Evolutionary conservation across 2,329 filamentous ascomycete genomes (phyloP).

Genomic region (Pseudogymnoascus sp.): DNA sequence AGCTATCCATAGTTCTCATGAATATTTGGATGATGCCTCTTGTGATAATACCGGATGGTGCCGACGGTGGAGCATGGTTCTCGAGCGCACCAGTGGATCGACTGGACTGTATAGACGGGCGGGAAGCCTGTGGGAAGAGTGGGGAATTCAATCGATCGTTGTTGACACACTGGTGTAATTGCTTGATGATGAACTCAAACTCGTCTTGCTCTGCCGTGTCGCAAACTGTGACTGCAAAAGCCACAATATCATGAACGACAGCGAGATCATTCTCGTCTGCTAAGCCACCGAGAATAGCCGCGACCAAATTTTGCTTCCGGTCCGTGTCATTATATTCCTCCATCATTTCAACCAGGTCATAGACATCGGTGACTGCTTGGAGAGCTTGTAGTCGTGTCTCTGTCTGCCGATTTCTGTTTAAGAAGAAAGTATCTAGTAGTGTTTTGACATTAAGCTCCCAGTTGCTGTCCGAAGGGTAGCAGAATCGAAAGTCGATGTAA

Average conservation of each 20-base stretch:
- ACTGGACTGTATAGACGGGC: slow-evolving; percentile 11
- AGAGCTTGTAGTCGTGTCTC: slow-evolving; percentile 56
- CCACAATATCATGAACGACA: slow-evolving; percentile 57
- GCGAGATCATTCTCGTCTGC: slow-evolving; percentile 54
- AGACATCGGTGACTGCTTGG: slow-evolving; percentile 45
- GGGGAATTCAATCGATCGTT: slow-evolving; percentile 39
- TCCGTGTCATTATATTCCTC: slow-evolving; percentile 51
- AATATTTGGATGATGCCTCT: slow-evolving; percentile 69
- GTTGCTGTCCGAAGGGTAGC: slow-evolving; percentile 60
- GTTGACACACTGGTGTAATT: slow-evolving; percentile 42
- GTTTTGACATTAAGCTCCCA: slow-evolving; percentile 59
- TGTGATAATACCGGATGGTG: slow-evolving; percentile 62
- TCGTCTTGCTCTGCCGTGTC: slow-evolving; percentile 49
- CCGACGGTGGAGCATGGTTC: slow-evolving; percentile 26
- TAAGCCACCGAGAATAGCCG: slow-evolving; percentile 53
- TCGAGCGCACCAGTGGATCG: neutral
- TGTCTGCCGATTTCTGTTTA: slow-evolving; percentile 51
- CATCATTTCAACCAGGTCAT: slow-evolving; percentile 39
- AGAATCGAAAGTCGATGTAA: slow-evolving; percentile 60
- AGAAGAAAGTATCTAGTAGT: slow-evolving; percentile 56
- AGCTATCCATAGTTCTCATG: slow-evolving; percentile 59
- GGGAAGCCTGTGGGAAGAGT: slow-evolving; percentile 23
- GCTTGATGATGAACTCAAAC: slow-evolving; percentile 50
- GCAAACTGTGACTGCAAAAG: slow-evolving; percentile 57
- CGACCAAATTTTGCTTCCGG: slow-evolving; percentile 50